phyloP scores from a whole-genome alignment of 2,329 filamentous ascomycete genomes.

The Trichoderma gracile region DNA sequence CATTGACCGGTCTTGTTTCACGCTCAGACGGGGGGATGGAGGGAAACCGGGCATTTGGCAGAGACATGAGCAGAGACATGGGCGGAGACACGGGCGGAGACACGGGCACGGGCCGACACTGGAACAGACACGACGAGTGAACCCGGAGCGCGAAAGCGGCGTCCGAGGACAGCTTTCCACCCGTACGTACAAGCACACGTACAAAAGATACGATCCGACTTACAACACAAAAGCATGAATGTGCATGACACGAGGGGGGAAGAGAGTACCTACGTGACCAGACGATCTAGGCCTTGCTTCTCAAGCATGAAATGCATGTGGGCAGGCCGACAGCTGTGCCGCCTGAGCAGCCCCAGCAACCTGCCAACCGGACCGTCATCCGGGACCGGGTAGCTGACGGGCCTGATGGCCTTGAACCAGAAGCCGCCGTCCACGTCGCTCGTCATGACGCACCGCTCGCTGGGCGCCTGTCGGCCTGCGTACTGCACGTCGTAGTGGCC shows the following conservation, averaged over 20 bases:
- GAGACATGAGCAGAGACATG: not conserved
- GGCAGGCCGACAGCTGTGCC: conserved; percentile 75
- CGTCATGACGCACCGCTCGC: conserved; percentile 35
- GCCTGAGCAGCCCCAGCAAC: conserved; percentile 62
- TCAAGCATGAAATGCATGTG: conserved; percentile 91
- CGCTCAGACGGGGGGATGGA: not conserved
- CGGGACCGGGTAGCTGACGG: conserved; percentile 83
- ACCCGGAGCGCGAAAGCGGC: not conserved
- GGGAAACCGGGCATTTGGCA: not conserved
- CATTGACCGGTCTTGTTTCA: not conserved
- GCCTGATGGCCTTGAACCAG: conserved; percentile 83
- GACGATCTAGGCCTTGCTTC: conserved; percentile 73
- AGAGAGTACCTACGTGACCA: conserved; percentile 71
- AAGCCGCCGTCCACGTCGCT: conserved; percentile 44
- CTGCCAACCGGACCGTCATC: conserved; percentile 81
- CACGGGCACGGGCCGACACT: not conserved
- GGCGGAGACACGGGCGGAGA: not conserved
- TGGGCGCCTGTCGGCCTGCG: conserved; percentile 50
- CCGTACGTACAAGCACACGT: not conserved
- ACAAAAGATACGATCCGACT: not conserved
- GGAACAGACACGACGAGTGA: not conserved
- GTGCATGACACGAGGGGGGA: not conserved
- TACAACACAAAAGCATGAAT: no score
- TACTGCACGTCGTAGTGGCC: conserved; percentile 78
- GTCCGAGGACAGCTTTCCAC: not conserved